phyloP scores from a whole-genome alignment of 2,329 filamentous ascomycete species.

The Aspergillus aculeatinus region DNA sequence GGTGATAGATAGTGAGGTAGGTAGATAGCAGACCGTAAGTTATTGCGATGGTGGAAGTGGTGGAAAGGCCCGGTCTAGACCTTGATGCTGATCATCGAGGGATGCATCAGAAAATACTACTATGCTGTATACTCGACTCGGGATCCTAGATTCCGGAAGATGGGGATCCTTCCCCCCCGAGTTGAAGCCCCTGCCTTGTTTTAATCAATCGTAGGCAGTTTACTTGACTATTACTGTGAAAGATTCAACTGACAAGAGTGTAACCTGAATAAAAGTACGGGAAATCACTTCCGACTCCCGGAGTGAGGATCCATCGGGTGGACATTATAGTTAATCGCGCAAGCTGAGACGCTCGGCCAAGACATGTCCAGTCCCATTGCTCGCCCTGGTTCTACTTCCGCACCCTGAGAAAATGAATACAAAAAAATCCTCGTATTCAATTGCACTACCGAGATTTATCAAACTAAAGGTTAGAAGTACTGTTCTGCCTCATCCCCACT shows the following conservation, averaged over 20 bases:
- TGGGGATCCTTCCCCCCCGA: background rate
- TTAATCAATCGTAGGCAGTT: background rate
- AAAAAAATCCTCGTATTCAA: slow-evolving; percentile 1
- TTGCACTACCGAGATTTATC: slow-evolving; percentile 6
- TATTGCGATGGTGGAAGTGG: too few species aligned
- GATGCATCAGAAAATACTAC: background rate
- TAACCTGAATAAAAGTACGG: background rate
- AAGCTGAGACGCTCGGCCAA: background rate
- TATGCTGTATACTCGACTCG: too few species aligned
- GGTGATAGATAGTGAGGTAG: too few species aligned
- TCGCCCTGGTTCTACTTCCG: too few species aligned
- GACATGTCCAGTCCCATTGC: background rate
- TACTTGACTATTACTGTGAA: background rate
- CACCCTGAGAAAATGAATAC: too few species aligned
- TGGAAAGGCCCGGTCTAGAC: background rate
- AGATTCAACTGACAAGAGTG: background rate
- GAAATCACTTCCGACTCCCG: background rate
- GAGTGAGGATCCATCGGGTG: background rate
- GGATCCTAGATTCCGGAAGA: too few species aligned
- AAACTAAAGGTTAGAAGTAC: slow-evolving; percentile 3
- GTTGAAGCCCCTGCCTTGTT: background rate
- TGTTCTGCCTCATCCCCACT: slow-evolving; percentile 2
- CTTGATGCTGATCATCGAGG: background rate
- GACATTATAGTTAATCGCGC: background rate
- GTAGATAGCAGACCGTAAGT: too few species aligned